Percentiles rank a stretch among this genome's conserved stretches.
These are phyloP conservation scores for Colletotrichum cordylinicola DNA, from an alignment of 2,329 filamentous ascomycete species.

Conservation along the genomic window DNA sequence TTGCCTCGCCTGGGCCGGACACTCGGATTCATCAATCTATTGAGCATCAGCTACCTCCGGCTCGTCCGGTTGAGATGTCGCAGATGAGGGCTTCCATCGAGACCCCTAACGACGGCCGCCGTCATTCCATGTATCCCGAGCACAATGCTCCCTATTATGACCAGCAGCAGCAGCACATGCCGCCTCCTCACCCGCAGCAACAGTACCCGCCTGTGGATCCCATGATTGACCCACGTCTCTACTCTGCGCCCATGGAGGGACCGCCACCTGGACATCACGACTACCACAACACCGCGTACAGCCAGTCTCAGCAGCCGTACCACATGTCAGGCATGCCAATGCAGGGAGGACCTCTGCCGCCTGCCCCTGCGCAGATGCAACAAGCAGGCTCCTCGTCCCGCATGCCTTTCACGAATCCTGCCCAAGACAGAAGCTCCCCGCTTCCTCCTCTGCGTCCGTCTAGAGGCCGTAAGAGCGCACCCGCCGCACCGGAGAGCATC, in stretches of 20 bases:
- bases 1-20: conserved; percentile 7
- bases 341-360: conserved; percentile 9
- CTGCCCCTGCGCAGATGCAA: conserved; percentile 1
- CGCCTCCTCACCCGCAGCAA: conserved; percentile 7
- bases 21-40: conserved; percentile 5
- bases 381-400: conserved; percentile 12
- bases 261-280: conserved; percentile 7
- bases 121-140: conserved; percentile 17
- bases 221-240: conserved; percentile 19
- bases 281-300: conserved; percentile 12
- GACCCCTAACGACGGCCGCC: conserved; percentile 8
- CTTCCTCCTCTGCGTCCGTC: conserved; percentile 21
- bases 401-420: conserved; percentile 23
- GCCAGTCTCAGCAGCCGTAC: conserved; percentile 11
- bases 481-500: conserved; percentile 2
- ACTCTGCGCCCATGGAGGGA: conserved; percentile 20
- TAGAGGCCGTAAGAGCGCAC: conserved; percentile 10
- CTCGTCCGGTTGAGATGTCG: conserved; percentile 19
- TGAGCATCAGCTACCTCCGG: conserved; percentile 16
- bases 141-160: conserved; percentile 14
- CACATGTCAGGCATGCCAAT: conserved; percentile 10
- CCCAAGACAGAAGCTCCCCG: conserved; percentile 19
- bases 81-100: conserved; percentile 18
- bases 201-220: conserved; percentile 7
- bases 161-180: conserved; percentile 8